Base-by-base conservation (phyloP, 768 basidiomycete species). In the Chalciporus piperatus region DNA sequence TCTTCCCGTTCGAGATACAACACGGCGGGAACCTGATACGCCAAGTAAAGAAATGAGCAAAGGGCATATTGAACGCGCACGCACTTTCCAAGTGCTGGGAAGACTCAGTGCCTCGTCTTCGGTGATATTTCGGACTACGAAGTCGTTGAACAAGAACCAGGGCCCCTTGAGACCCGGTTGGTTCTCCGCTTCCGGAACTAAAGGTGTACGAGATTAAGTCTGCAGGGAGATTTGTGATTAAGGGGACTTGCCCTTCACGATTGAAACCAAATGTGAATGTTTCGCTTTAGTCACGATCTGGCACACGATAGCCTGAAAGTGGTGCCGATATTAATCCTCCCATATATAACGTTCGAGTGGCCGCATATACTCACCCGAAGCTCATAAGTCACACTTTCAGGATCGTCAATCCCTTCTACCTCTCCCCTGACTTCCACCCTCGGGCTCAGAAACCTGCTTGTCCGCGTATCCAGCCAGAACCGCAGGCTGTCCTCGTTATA, bases 91-190 rank as follows among this genome's bases (percentile, higher is more conserved):
- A 41, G 75, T 77, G n/a, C 78, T 84, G 9, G 88, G 83, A 63
- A 97, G 94, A 61, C 86, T 85, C 52, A 98, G 70, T 1, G 91
- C 96, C 59, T 98, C 94, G 30, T 84, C 79, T 68, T 96, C 89
- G 2, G 87, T 74, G 27, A 98, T 82, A 50, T 90, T 89, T 43
- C 77, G 76, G 12, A 99, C 97, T 1, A 85, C 77, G 63, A 99
- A 99, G 63, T 99, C 97, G 63, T 99, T 99, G 82, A 98, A 98
- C 48, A 98, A 69, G 61, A 87, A 87, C 97, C 97, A 99, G 1
- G 83, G 81, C 48, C 82, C 84, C 20, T 58, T 61, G 17, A 57
- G 58, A 47, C 74, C 69, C 1, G 63, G 50, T 11, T 72, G 62
- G 8, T 62, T 67, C 61, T 85, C 84, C 1, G 80, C 80, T 50